phyloP scores from a whole-genome alignment of 2,329 filamentous ascomycete species.

The Cladosporium austrohemisphaericum region DNA sequence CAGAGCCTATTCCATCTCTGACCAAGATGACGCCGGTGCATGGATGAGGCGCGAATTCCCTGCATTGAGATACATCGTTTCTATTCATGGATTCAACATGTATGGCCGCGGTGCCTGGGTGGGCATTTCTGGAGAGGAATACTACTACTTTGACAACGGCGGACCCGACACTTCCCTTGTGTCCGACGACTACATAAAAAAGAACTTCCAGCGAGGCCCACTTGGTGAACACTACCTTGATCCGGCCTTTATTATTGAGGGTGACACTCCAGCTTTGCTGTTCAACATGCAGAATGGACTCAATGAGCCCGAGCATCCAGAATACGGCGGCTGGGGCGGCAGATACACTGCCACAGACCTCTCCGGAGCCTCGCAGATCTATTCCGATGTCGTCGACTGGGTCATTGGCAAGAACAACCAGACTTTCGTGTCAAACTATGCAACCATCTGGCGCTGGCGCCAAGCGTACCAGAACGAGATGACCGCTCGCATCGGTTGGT shows the following conservation, averaged over 20 bases:
- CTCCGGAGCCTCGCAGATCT: constrained; percentile 32
- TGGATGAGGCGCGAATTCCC: constrained; percentile 56
- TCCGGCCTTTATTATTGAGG: constrained; percentile 51
- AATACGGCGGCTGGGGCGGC: constrained; percentile 51
- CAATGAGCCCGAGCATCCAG: constrained; percentile 42
- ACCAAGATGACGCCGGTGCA: constrained; percentile 56
- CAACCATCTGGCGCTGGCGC: constrained; percentile 44
- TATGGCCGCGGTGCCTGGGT: constrained; percentile 55
- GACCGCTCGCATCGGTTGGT: constrained; percentile 43
- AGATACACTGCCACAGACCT: constrained; percentile 40
- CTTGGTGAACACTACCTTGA: constrained; percentile 43
- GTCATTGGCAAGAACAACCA: constrained; percentile 31
- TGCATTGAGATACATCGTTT: constrained; percentile 54
- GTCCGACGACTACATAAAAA: constrained; percentile 50
- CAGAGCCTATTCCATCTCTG: constrained; percentile 55
- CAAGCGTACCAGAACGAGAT: constrained; percentile 43
- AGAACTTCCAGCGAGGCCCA: constrained; percentile 52
- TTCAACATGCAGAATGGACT: constrained; percentile 50
- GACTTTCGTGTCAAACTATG: constrained; percentile 41
- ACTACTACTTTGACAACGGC: constrained; percentile 46
- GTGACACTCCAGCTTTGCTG: constrained; percentile 51
- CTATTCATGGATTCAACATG: constrained; percentile 54
- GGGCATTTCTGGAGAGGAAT: constrained; percentile 52
- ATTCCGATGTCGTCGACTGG: constrained; percentile 29
- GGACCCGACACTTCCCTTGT: constrained; percentile 49